phyloP scores from a whole-genome alignment of 140 eudicot genomes.

The Ambrosia hybrid region DNA sequence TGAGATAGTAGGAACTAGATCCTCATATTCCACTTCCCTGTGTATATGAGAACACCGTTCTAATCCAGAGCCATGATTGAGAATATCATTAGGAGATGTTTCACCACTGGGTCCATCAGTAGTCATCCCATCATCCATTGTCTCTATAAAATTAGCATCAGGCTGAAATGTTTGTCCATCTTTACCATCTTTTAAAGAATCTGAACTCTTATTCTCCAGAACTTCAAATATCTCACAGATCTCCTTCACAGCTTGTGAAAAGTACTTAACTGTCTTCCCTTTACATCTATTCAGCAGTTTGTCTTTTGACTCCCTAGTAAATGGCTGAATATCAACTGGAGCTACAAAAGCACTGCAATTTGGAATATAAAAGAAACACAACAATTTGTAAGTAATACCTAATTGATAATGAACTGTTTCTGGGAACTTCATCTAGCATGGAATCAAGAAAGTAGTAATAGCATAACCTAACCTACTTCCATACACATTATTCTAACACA shows the following conservation, averaged over 20 bases:
- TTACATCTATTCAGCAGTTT: slow-evolving; percentile 66
- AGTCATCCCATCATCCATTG: slow-evolving; percentile 43
- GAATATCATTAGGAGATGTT: slow-evolving; percentile 30
- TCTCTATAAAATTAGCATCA: slow-evolving; percentile 47
- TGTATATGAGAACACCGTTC: slow-evolving; percentile 53
- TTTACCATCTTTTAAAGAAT: slow-evolving; percentile 43
- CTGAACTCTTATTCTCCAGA: slow-evolving; percentile 44
- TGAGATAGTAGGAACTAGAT: slow-evolving; percentile 31
- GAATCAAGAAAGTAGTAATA: slow-evolving; percentile 1
- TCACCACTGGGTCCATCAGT: slow-evolving; percentile 41
- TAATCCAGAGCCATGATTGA: slow-evolving; percentile 45
- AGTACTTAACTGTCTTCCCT: slow-evolving; percentile 73
- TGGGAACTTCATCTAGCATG: background rate
- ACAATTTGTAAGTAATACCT: no score
- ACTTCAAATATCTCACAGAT: slow-evolving; percentile 76
- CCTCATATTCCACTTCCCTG: slow-evolving; percentile 37
- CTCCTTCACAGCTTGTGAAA: slow-evolving; percentile 83
- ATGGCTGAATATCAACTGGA: slow-evolving; percentile 84
- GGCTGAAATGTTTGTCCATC: slow-evolving; percentile 42
- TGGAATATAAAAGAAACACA: slow-evolving; percentile 8
- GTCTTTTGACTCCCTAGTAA: slow-evolving; percentile 67
- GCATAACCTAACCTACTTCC: slow-evolving; percentile 4
- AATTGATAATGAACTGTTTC: background rate
- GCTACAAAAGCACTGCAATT: slow-evolving; percentile 87
- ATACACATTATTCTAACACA: slow-evolving; percentile 10